phyloP scores from a whole-genome alignment of 1,284 basidiomycete genomes.

The Apiotrichum sp. region DNA sequence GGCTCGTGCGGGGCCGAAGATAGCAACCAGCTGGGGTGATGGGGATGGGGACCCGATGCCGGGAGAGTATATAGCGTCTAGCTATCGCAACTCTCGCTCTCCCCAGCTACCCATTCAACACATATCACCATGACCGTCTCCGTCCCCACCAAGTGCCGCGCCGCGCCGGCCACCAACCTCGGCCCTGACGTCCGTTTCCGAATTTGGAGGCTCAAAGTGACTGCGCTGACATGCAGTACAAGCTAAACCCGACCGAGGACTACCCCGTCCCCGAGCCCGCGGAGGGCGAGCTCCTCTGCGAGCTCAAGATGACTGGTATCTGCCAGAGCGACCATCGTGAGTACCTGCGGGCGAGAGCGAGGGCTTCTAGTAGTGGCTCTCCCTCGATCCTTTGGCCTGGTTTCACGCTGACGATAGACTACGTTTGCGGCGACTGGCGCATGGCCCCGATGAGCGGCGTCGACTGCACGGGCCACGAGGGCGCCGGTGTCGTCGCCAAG shows the following conservation, averaged over 20 bases:
- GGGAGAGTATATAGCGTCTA: background rate
- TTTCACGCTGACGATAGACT: slow-evolving; percentile 2
- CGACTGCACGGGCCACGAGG: slow-evolving; percentile 20
- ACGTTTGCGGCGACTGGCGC: slow-evolving; percentile 15
- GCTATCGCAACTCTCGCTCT: background rate
- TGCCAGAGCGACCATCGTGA: slow-evolving; percentile 22
- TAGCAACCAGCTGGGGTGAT: no score
- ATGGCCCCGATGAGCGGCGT: slow-evolving; percentile 2
- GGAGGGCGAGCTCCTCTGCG: slow-evolving; percentile 16
- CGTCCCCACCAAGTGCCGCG: slow-evolving; percentile 17
- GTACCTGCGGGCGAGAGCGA: background rate
- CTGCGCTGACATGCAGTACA: slow-evolving; percentile 10
- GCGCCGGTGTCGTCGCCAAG: slow-evolving; percentile 14
- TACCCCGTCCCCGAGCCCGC: slow-evolving; percentile 17
- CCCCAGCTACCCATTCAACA: background rate
- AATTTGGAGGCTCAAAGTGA: no score
- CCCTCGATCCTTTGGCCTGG: background rate
- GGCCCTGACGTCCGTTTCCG: slow-evolving; percentile 8
- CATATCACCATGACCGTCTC: slow-evolving; percentile 4
- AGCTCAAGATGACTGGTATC: slow-evolving; percentile 16
- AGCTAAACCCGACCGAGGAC: slow-evolving; percentile 14
- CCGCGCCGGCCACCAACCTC: slow-evolving; percentile 11
- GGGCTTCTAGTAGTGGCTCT: background rate
- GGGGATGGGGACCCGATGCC: no score
- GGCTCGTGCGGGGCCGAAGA: no score